Base-by-base conservation (phyloP, 306 rosid species). In the Hylodesmum podocarpum region DNA sequence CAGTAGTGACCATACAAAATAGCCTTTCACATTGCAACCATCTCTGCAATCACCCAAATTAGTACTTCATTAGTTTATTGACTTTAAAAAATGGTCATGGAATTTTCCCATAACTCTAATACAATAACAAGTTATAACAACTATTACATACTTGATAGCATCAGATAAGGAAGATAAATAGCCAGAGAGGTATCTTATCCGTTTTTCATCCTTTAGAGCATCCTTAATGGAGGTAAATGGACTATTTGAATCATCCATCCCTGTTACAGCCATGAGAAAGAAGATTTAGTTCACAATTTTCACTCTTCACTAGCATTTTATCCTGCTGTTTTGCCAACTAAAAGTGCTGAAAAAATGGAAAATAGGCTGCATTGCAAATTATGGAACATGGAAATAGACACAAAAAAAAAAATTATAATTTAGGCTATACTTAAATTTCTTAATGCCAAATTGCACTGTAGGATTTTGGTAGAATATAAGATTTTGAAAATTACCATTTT, bases 1-100 rank as follows among this genome's bases (percentile, higher is more conserved):
- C 80, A 96, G 70, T 0, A 92, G 70, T 82, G 99, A 92, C 99
- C 99, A 96, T 5, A 41, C 97, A 83, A 96, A 92, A 66, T 96
- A 96, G 58, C 99, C 98, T 73, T 83, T 89, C 80, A 96, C 99
- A 83, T 96, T 96, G 87, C 98, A 92, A 5, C 96, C 98, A 77
- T 96, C 98, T 58, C 99, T 96, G 88, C 89, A 80, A 0, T 62
- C 36, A 76, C 0, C 8, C 73, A 72, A 72, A 72, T 33, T 22
- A 67, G 28, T 0, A 67, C 9, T 46, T 65, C 59, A 51, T 78
- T 70, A 77, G 61, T 44, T 63, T 49, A 55, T 65, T 44, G 40
- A 31, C 33, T 50, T 49, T 0, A 4, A 39, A 55, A 24, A 64
- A 10, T 47, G 19, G 44, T 28, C n/a, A 19, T 33, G 43, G 15